Evolutionary conservation across 106 monocot species (phyloP), one percentile per base, ranked within the genome.

Genomic region (Acanthochlamys bracteata): DNA sequence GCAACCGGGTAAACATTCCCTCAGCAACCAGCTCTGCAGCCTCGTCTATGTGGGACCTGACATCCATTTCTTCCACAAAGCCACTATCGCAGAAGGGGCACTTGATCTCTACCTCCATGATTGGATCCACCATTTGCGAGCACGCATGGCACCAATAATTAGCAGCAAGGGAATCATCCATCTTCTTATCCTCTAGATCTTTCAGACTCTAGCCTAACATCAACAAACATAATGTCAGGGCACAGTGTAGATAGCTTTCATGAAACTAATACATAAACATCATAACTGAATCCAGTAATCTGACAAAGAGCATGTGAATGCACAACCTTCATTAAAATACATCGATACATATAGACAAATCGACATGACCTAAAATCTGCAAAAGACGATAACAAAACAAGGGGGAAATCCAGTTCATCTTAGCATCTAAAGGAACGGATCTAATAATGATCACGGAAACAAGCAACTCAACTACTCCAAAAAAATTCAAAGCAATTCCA

Each of bases 101-200:
- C 64, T 86, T 82, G 65, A 83, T 63, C 64, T 91, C 83, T 7
- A 19, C 64, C 14, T 71, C 84, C 79, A 76, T 78, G 17, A 73
- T 25, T 20, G 88, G 74, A 41, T 74, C 69, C 69, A 93, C 84
- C 55, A 65, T 55, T 25, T 73, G 72, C 4, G 66, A 57, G 53
- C 92, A 93, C 27, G 63, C 62, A 58, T 93, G 68, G 82, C 92
- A 93, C 88, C 88, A 93, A 59, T 92, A 86, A 52, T 76, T 83
- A 47, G 57, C 69, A 42, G 39, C 61, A 61, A 76, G 45, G 46
- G 77, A 21, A 49, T 80, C 79, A 70, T 59, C 65, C 83, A 83
- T 76, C 67, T 68, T 63, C 4, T 19, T 21, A 3, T 11, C 49
- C 17, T 17, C 49, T 69, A 10, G 15, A 17, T 55, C 15, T 0